These are phyloP conservation scores for Apiospora marii DNA, from an alignment of 2,329 filamentous ascomycete species.

Conservation along the genomic window DNA sequence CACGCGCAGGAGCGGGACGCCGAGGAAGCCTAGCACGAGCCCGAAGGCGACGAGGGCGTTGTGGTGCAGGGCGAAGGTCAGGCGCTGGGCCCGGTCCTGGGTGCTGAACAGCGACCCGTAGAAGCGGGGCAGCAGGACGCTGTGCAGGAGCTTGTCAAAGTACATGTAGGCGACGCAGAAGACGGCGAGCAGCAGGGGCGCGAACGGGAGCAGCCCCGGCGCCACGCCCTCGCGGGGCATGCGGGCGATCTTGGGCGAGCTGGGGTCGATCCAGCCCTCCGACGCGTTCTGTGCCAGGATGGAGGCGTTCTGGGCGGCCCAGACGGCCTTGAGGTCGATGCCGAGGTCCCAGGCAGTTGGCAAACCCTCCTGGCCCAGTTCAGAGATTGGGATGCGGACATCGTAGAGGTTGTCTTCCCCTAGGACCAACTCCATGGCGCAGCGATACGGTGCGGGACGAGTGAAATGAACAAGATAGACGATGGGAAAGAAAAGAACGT, in stretches of 20 bases:
- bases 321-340: too few relatives aligned
- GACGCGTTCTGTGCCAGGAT: background rate
- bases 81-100: background rate
- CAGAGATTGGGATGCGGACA: too few relatives aligned
- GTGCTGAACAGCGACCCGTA: background rate
- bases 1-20: background rate
- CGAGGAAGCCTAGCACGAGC: background rate
- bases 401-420: too few relatives aligned
- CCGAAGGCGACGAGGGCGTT: background rate
- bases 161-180: background rate
- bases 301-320: too few relatives aligned
- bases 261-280: too few relatives aligned
- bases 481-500: too few relatives aligned
- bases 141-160: background rate
- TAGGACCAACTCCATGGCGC: too few relatives aligned
- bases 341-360: too few relatives aligned
- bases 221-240: background rate
- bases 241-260: background rate
- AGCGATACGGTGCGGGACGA: too few relatives aligned
- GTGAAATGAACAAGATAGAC: too few relatives aligned
- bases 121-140: background rate
- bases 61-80: background rate
- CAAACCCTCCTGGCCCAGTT: too few relatives aligned
- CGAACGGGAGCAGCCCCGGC: background rate
- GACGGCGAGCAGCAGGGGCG: background rate